Evolutionary conservation across 257 asterid species (phyloP).

Genomic region (Solanum infundibuliforme): DNA sequence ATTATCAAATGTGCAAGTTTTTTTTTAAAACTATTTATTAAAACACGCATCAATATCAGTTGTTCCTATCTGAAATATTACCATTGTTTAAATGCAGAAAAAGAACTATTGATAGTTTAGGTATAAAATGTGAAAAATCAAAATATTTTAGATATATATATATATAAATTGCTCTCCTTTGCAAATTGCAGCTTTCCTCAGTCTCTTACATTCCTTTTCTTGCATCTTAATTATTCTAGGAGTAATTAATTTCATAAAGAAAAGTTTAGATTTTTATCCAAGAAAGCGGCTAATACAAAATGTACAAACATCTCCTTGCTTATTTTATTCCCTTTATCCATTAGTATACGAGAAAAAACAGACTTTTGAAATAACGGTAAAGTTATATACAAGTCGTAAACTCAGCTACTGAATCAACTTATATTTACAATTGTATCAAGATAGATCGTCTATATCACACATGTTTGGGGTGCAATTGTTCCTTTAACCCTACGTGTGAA

Average conservation of each 20-base stretch:
- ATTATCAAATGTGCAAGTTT: background rate
- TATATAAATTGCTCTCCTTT: background rate
- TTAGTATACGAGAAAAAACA: fast-evolving
- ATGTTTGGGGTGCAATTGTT: background rate
- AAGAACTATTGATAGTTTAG: background rate
- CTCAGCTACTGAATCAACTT: background rate
- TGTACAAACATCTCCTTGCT: background rate
- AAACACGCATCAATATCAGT: background rate
- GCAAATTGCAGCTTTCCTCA: background rate
- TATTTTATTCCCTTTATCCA: background rate
- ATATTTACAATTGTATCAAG: background rate
- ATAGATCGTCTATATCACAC: background rate
- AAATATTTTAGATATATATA: background rate
- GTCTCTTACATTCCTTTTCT: background rate
- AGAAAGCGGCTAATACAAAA: background rate
- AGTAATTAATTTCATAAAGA: background rate
- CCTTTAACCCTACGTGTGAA: background rate
- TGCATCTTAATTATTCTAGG: background rate
- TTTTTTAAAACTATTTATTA: background rate
- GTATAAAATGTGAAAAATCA: background rate
- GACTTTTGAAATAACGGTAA: background rate
- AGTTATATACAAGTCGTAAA: background rate
- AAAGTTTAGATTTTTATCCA: background rate
- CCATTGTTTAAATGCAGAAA: background rate
- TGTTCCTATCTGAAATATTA: background rate